Base-by-base conservation (phyloP, 1,284 basidiomycete species). In the Fomitopsis betulina region DNA sequence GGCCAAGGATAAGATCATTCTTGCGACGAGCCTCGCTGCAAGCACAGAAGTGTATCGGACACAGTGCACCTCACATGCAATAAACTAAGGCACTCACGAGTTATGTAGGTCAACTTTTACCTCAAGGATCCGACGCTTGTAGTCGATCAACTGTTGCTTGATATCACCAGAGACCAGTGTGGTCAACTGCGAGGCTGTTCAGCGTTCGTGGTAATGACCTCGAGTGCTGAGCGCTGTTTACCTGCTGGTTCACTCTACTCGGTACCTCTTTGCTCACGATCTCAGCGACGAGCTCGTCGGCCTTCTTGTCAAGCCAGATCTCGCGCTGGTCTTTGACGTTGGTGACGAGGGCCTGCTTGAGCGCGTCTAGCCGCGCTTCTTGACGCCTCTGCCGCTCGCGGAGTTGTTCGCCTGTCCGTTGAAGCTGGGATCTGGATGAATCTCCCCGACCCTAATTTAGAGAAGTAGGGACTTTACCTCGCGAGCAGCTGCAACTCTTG, bases 21-120 rank as follows among this genome's bases (percentile, higher is more conserved):
- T 78, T 74, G 30, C 76, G 73, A 17, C 79, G 74, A 5, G 81
- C 80, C 67, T 83, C 80, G 0, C 82, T 84, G 62, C 13, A 62
- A 38, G 56, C 42, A 17, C 38, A 17, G n/a, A 4, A 9, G 9
- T 4, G 17, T 13, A 47, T 47, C 45, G 15, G 25, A 5, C 2
- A 13, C 13, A 6, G 8, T 13, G 19, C 21, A 37, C 42, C 33
- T 23, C 21, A n/a, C 7, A 30, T n/a, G n/a, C n/a, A n/a, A 27
- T 17, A 49, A 10, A 50, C 39, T 40, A 13, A 15, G 3, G 68
- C 13, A 12, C 78, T 56, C 65, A 83, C 81, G 78, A 77, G 64
- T 84, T 83, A 57, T 75, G 72, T 39, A 83, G 70, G 38, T 72
- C 72, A 19, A 74, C 71, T 58, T 78, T 76, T 7, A 79, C 74